Evolutionary conservation across 441 rosid genomes (phyloP), one percentile per base, ranked within the genome.

Genomic region (Adansonia rubrostipa): DNA sequence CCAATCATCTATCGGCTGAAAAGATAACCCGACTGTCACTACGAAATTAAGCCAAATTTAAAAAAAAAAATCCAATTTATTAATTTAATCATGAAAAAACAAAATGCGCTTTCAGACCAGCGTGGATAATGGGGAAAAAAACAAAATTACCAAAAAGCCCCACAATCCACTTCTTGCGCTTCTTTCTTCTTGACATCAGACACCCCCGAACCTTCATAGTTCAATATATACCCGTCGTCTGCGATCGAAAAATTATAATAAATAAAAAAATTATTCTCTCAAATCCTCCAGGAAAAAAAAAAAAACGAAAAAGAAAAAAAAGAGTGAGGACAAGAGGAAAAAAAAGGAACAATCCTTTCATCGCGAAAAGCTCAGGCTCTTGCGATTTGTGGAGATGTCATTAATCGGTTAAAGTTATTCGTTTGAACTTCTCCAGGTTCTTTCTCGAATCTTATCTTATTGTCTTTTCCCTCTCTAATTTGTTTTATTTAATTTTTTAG

Each of bases 341-440:
- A 36, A 42, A 5, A 10, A 56, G 3, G 2, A 44, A 67, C 28
- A 47, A 65, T 17, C 69, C 13, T 40, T 24, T 10, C 50, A 33
- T 20, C 6, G 40, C 5, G 74, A 19, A 58, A 73, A 77, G 24
- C 61, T 58, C 36, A 57, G 2, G 57, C 54, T 72, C 47, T 45
- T 48, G 53, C 50, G 60, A 33, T 74, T 62, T 44, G 45, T 66
- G 1, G 78, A 70, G 53, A 83, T 77, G 79, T 17, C 40, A 42
- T 54, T 48, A 10, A 22, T 56, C 82, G 15, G 19, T 70, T 83
- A 20, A 83, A 50, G 13, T 61, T 36, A 51, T 61, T 62, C 53
- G 28, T 77, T 74, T 50, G 15, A 44, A 58, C 8, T 47, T 65
- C 71, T 71, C 14, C 77, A 80, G 85, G 83, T 83, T 70, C 73